phyloP scores from a whole-genome alignment of 2,329 filamentous ascomycete genomes.

The Nigrograna mackinnonii region DNA sequence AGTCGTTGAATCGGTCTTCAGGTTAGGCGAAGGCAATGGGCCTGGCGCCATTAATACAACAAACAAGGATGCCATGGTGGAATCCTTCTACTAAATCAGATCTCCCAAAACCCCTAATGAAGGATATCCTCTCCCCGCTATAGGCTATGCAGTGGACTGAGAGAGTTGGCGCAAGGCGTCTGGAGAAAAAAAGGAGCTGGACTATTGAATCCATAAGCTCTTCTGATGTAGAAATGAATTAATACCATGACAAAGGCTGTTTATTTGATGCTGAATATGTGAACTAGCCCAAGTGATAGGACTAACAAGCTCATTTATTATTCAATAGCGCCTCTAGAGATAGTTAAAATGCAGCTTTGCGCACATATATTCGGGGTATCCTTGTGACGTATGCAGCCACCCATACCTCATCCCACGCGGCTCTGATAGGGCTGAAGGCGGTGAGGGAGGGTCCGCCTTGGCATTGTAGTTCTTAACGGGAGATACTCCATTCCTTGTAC shows the following conservation, averaged over 20 bases:
- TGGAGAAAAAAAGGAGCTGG: constrained; percentile 18
- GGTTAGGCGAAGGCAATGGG: constrained; percentile 81
- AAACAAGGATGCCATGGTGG: constrained; percentile 98
- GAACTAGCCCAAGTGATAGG: no score
- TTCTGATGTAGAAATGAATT: constrained; percentile 28
- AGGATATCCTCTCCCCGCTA: not conserved
- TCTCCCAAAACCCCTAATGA: not conserved
- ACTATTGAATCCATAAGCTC: constrained; percentile 11
- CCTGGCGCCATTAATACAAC: constrained; percentile 78
- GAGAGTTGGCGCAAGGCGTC: constrained; percentile 22
- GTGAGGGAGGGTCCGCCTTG: constrained; percentile 27
- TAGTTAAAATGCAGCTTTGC: no score
- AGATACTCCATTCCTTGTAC: no score
- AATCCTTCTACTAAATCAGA: constrained; percentile 87
- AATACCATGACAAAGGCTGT: constrained; percentile 20
- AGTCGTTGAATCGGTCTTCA: constrained; percentile 95
- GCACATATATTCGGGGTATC: no score
- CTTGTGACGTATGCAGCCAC: constrained; percentile 6
- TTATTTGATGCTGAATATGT: not conserved
- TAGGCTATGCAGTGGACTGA: constrained; percentile 3
- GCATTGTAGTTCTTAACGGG: constrained; percentile 11
- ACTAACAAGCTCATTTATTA: no score
- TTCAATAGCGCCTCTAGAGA: no score
- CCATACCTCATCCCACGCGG: constrained; percentile 1
- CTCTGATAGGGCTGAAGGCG: constrained; percentile 36